These are phyloP conservation scores for Vararia minispora DNA, from an alignment of 768 basidiomycete species.

Conservation along the genomic window DNA sequence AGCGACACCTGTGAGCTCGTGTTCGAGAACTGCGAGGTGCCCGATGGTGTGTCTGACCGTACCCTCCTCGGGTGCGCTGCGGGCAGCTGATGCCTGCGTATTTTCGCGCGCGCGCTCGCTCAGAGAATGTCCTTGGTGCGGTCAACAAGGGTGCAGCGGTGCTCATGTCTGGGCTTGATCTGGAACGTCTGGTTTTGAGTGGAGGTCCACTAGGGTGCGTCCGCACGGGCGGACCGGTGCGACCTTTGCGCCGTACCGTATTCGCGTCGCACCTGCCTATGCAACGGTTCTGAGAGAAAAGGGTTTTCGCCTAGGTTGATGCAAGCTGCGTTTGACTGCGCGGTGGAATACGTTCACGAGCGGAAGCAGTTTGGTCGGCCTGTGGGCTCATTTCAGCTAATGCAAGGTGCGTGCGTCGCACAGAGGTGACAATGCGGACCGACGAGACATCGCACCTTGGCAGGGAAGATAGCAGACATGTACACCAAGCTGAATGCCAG, in stretches of 20 bases:
- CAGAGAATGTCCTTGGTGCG: constrained; percentile 78
- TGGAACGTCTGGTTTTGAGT: constrained; percentile 84
- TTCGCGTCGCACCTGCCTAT: too few species aligned
- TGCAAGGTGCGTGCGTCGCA: constrained; percentile 76
- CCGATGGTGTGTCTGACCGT: constrained; percentile 48
- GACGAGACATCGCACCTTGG: constrained; percentile 9
- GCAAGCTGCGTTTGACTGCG: constrained; percentile 88
- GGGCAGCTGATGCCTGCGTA: background rate
- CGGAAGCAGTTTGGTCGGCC: constrained; percentile 84
- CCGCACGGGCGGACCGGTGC: background rate
- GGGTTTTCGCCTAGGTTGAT: constrained; percentile 76
- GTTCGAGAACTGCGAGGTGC: constrained; percentile 85
- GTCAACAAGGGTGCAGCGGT: constrained; percentile 75
- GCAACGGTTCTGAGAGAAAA: too few species aligned
- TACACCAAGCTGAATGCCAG: constrained; percentile 87
- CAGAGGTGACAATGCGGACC: constrained; percentile 1
- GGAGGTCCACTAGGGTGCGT: constrained; percentile 83
- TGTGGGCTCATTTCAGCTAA: constrained; percentile 86
- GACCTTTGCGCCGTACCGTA: background rate
- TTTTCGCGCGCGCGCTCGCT: constrained; percentile 3
- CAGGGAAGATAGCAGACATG: constrained; percentile 86
- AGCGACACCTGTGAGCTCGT: constrained; percentile 91
- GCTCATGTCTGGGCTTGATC: constrained; percentile 89
- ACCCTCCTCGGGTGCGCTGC: background rate
- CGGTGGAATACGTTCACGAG: constrained; percentile 85